phyloP scores from a whole-genome alignment of 805 yeast genomes.

The Starmerella cellae region DNA sequence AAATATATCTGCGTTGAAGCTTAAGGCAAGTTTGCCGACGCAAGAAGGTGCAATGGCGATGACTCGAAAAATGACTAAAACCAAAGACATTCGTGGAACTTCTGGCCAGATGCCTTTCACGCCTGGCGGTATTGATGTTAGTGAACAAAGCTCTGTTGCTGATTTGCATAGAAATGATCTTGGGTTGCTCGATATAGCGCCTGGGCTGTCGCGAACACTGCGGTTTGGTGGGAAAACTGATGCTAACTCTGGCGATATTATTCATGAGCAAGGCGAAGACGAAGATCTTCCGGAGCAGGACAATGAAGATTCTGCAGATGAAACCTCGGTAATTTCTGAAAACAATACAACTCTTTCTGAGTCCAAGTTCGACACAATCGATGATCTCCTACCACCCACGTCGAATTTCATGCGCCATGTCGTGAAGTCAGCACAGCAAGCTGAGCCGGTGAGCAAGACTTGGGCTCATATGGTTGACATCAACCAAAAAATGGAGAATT shows the following conservation, averaged over 20 bases:
- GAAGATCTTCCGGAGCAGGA: conserved; percentile 8
- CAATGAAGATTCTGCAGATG: conserved; percentile 5
- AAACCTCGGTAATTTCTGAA: conserved; percentile 10
- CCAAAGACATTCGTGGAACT: conserved; percentile 53
- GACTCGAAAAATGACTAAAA: conserved; percentile 49
- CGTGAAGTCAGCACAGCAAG: neutral
- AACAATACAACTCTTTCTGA: neutral
- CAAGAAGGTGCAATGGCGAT: conserved; percentile 62
- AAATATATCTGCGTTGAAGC: conserved; percentile 45
- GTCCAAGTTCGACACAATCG: conserved; percentile 26
- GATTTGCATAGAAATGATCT: conserved; percentile 50
- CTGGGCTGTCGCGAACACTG: conserved; percentile 68
- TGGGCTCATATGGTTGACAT: conserved; percentile 97
- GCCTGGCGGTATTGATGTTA: conserved; percentile 67
- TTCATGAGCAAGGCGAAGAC: conserved; percentile 3
- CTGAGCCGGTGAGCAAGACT: conserved; percentile 28
- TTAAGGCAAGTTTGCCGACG: conserved; percentile 44
- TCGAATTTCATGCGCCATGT: conserved; percentile 34
- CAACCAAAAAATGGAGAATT: conserved; percentile 69
- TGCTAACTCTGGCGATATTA: conserved; percentile 5
- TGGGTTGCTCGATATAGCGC: conserved; percentile 75
- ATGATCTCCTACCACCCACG: conserved; percentile 39
- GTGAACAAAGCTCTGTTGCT: conserved; percentile 20
- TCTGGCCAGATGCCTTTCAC: conserved; percentile 73
- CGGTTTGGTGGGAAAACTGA: conserved; percentile 13